A percentile compares a stretch with the other conserved stretches of the same genome.
phyloP scores from a whole-genome alignment of 192 early-diverging fungal genomes.

The Rhizoclosmatium globosum region DNA sequence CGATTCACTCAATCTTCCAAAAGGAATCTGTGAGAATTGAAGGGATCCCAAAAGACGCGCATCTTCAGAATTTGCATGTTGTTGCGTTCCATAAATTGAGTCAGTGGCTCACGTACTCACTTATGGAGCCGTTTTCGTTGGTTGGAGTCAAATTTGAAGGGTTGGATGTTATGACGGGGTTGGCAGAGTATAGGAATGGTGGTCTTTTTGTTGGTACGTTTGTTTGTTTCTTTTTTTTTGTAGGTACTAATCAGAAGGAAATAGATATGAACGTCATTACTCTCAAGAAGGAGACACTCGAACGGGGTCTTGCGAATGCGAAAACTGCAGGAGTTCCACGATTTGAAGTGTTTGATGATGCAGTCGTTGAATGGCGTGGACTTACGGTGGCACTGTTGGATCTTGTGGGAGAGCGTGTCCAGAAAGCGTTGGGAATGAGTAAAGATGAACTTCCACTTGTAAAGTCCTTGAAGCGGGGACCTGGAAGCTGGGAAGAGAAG shows the following conservation, averaged over 20 bases:
- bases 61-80: neutral
- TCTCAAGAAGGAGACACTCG: slow-evolving; percentile 29
- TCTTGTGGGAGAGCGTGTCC: slow-evolving; percentile 69
- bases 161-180: slow-evolving; percentile 78
- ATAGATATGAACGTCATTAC: slow-evolving; percentile 78
- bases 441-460: slow-evolving; percentile 73
- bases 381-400: slow-evolving; percentile 88
- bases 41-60: neutral
- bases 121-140: slow-evolving; percentile 80
- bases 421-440: slow-evolving; percentile 59
- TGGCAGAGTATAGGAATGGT: slow-evolving; percentile 64
- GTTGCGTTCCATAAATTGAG: slow-evolving; percentile 72
- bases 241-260: neutral
- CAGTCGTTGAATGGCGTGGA: slow-evolving; percentile 93
- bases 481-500: slow-evolving; percentile 92
- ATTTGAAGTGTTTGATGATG: slow-evolving; percentile 81
- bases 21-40: neutral
- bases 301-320: slow-evolving; percentile 37
- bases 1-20: slow-evolving; percentile 49
- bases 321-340: slow-evolving; percentile 58
- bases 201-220: slow-evolving; percentile 74
- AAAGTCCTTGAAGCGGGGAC: slow-evolving; percentile 91
- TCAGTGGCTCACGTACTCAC: slow-evolving; percentile 95
- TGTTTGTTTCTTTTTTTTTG: too few species aligned
- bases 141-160: slow-evolving; percentile 57